Evolutionary conservation across 208 protist genomes (phyloP).

Genomic region (Trypanosoma boissoni): DNA sequence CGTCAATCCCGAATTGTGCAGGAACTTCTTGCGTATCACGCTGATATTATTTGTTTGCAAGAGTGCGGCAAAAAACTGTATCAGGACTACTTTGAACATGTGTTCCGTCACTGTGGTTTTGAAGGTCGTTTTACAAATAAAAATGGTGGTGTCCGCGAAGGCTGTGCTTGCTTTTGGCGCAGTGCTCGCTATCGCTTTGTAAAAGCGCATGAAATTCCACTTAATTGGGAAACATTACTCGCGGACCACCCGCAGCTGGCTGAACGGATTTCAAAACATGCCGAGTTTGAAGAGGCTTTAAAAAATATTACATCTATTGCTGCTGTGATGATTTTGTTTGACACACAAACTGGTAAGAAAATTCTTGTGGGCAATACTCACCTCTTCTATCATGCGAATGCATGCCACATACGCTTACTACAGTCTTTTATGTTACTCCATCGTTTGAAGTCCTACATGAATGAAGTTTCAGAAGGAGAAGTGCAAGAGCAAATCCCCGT

Average conservation of each 20-base stretch:
- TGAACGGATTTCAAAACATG: conserved; percentile 29
- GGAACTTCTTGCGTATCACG: conserved; percentile 79
- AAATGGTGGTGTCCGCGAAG: conserved; percentile 64
- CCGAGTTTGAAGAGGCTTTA: conserved; percentile 67
- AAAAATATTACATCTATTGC: conserved; percentile 58
- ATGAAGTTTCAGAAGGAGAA: neutral
- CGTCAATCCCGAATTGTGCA: conserved; percentile 72
- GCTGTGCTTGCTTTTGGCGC: conserved; percentile 67
- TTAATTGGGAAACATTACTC: conserved; percentile 61
- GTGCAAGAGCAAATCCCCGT: conserved; percentile 21
- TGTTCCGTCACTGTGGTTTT: conserved; percentile 57
- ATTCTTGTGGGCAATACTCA: conserved; percentile 89
- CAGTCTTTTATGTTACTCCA: conserved; percentile 72
- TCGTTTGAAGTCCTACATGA: conserved; percentile 19
- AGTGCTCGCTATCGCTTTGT: conserved; percentile 47
- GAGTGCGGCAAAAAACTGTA: conserved; percentile 87
- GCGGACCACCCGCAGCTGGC: conserved; percentile 39
- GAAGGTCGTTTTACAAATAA: conserved; percentile 82
- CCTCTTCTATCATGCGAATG: conserved; percentile 90
- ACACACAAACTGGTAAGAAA: conserved; percentile 36
- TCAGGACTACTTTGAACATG: conserved; percentile 56
- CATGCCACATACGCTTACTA: conserved; percentile 88
- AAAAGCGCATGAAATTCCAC: conserved; percentile 29
- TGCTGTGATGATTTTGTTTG: conserved; percentile 35
- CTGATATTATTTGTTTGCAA: conserved; percentile 84